Evolutionary conservation across 306 rosid genomes (phyloP), one percentile per base, ranked within the genome.

Genomic region (Sphenostylis stenocarpa): DNA sequence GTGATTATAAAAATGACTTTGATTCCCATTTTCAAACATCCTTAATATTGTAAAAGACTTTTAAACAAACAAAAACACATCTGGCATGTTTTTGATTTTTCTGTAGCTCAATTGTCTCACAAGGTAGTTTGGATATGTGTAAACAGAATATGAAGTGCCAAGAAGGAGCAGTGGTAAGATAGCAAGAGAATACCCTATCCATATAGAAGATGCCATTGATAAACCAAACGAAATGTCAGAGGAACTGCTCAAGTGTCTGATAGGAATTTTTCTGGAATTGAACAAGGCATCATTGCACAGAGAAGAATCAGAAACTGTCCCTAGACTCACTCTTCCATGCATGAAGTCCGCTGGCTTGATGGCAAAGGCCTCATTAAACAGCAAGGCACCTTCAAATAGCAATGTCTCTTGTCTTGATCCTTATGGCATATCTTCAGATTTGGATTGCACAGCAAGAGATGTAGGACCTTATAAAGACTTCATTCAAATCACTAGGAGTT

Each of bases 181-280:
- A 31, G 62, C 77, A 77, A 85, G 85, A 36, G 89, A 83, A 31
- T 66, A 70, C 45, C 64, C 73, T 14, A 21, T 75, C 36, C 81
- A 77, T 14, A 47, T 74, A 62, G 82, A 74, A 77, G 24, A 49
- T 75, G 80, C 75, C 51, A 79, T 86, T 26, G 85, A 70, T 84
- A 86, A 86, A 65, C 92, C 98, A 79, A 95, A 95, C 83, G 90
- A 86, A 80, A 67, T 95, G 63, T 95, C 98, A 24, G 98, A 95
- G 83, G 88, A 88, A 72, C 70, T 95, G 33, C 81, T 92, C 4
- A 89, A 87, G 68, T 88, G 97, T 78, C 81, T 92, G 29, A 84
- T 88, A 23, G 70, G 85, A 76, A 88, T 92, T 83, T 92, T 90
- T 81, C 89, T 92, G 11, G 96, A 92, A 70, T 77, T 95, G 78